Percentiles rank a stretch among this genome's conserved stretches.
Evolutionary conservation across 2,329 filamentous ascomycete species (phyloP).

Genomic region (Aspergillus novofumigatus): DNA sequence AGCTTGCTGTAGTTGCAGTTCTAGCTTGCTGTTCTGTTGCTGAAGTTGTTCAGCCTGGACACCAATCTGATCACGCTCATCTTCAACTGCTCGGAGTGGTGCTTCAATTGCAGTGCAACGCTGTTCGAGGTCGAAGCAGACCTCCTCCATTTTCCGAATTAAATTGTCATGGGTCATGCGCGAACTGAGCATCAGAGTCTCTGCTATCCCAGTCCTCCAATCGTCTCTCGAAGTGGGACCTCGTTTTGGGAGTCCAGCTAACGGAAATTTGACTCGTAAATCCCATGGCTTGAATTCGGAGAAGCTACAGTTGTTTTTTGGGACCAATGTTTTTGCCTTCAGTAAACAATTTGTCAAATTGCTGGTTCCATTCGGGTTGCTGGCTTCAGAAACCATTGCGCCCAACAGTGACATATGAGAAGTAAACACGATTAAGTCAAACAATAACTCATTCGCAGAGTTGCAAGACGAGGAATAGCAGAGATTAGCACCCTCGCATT

Average conservation of each 20-base stretch:
- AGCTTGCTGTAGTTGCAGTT: conserved; percentile 34
- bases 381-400: conserved; percentile 1
- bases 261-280: conserved; percentile 7
- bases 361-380: conserved; percentile 3
- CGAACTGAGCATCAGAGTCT: conserved; percentile 42
- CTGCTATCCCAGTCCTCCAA: conserved; percentile 48
- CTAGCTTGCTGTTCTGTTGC: conserved; percentile 32
- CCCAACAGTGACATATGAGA: conserved; percentile 13
- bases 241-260: conserved; percentile 10
- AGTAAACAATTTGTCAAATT: conserved; percentile 20
- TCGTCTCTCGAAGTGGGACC: conserved; percentile 33
- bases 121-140: conserved; percentile 54
- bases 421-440: conserved; percentile 24
- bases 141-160: conserved; percentile 47
- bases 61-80: conserved; percentile 31
- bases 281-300: conserved; percentile 7
- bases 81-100: conserved; percentile 45
- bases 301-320: conserved; percentile 14
- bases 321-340: conserved; percentile 9
- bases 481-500: conserved; percentile 16
- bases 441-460: conserved; percentile 23
- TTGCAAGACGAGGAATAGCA: conserved; percentile 17
- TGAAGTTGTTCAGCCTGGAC: conserved; percentile 34
- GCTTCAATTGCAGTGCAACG: conserved; percentile 54
- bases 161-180: conserved; percentile 45